Evolutionary conservation across 768 basidiomycete species (phyloP).

Genomic region (Auricularia auricula-judae): DNA sequence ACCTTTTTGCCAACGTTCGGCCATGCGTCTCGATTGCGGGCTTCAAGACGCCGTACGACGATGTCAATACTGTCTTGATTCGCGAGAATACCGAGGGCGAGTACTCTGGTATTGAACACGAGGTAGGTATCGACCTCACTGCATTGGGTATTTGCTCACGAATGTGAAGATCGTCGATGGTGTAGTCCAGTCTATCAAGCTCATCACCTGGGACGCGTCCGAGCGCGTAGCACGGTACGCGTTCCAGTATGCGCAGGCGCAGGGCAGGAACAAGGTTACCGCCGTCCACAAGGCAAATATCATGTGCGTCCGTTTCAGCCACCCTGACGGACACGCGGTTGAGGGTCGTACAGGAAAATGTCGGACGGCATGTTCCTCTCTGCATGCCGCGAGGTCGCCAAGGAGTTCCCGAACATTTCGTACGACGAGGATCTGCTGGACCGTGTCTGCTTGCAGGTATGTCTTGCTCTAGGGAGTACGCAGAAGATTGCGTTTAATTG

Average conservation of each 20-base stretch:
- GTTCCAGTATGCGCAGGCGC: conserved; percentile 90
- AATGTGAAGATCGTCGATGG: conserved; percentile 75
- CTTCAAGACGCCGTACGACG: conserved; percentile 96
- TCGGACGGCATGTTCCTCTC: conserved; percentile 99
- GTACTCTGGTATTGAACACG: conserved; percentile 99
- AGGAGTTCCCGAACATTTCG: conserved; percentile 84
- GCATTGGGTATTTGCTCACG: conserved; percentile 6
- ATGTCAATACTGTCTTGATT: conserved; percentile 95
- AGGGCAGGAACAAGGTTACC: conserved; percentile 83
- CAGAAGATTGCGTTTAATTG: too few species aligned
- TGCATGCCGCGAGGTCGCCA: conserved; percentile 91
- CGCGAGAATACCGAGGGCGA: conserved; percentile 99
- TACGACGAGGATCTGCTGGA: conserved; percentile 98
- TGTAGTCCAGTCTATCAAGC: conserved; percentile 98
- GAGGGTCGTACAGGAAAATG: conserved; percentile 70
- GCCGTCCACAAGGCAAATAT: conserved; percentile 99
- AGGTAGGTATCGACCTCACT: conserved; percentile 39
- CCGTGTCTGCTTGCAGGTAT: conserved; percentile 67
- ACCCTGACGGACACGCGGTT: background rate
- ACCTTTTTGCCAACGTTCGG: conserved; percentile 96
- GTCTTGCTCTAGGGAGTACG: too few species aligned
- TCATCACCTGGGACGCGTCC: conserved; percentile 98
- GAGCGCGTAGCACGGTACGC: conserved; percentile 98
- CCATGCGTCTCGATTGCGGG: conserved; percentile 94
- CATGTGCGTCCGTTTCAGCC: conserved; percentile 49